Evolutionary conservation across 2,329 filamentous ascomycete species (phyloP), one percentile per base, ranked within the genome.

Genomic region (Scedosporium apiospermum): DNA sequence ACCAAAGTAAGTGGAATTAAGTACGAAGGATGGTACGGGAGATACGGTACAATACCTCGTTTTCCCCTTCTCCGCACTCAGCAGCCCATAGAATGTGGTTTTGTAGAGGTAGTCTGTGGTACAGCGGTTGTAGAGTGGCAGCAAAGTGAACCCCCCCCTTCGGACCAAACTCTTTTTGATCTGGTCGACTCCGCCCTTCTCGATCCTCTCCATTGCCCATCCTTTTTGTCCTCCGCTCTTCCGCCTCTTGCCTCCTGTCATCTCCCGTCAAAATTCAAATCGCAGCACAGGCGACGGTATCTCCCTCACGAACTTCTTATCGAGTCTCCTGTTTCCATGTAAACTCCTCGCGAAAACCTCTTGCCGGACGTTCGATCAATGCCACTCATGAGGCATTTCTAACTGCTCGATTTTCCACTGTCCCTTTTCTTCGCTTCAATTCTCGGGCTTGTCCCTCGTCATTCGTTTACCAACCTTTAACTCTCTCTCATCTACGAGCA

Each of bases 381-480:
- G n/a, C 18, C 38, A 42, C 53, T 7, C 38, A 57, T 58, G 60
- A 51, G 26, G 44, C 16, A 46, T 61, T 34, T 51, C 18, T 61
- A 55, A 55, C 51, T 18, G 4, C 4, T 23, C 12, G 12, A 14
- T 4, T 55, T 55, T 23, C 6, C n/a, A 21, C n/a, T 18, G 6
- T 23, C 27, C 57, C 30, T 34, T 42, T 27, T 61, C 30, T 49
- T 57, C 16, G 6, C 60, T 62, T 62, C 60, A 44, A 10, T 57
- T 62, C 60, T n/a, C 34, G 60, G 60, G 51, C 53, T 58, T 57
- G 51, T 57, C 60, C 60, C 60, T 38, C 49, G 57, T 59, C 62
- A 44, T 67, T 66, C 63, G 66, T 64, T 66, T 65, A 46, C 65
- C 51, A 62, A 64, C 62, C 63, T 68, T 60, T 58, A 60, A 66